phyloP scores from a whole-genome alignment of 352 stramenopile genomes.

The Blastocystis sp. region DNA sequence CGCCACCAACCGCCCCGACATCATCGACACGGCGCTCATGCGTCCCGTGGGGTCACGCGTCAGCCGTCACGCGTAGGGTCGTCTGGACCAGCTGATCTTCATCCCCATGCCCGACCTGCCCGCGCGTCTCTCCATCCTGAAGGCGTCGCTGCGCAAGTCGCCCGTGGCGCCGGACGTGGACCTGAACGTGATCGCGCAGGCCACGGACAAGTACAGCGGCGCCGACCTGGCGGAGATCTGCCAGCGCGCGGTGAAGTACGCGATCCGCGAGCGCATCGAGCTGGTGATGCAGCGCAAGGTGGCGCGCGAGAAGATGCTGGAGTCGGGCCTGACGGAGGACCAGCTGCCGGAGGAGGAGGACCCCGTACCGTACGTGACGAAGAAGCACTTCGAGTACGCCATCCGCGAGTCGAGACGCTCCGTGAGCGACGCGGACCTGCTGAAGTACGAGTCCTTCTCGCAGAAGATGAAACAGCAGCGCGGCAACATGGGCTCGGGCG shows the following conservation, averaged over 20 bases:
- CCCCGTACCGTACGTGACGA: conserved; percentile 79
- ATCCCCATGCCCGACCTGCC: conserved; percentile 96
- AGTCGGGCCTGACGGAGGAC: conserved; percentile 75
- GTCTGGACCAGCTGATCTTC: conserved; percentile 78
- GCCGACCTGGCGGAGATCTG: conserved; percentile 99
- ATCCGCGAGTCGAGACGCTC: conserved; percentile 92
- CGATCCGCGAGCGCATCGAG: conserved; percentile 97
- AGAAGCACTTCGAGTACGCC: conserved; percentile 93
- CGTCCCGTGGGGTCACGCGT: conserved; percentile 80
- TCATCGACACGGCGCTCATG: conserved; percentile 95
- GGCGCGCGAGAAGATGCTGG: conserved; percentile 75
- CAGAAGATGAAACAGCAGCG: conserved; percentile 90
- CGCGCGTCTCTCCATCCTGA: conserved; percentile 89
- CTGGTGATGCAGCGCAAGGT: conserved; percentile 93
- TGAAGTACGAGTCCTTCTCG: conserved; percentile 87
- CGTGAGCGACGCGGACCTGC: conserved; percentile 93
- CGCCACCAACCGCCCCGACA: conserved; percentile 89
- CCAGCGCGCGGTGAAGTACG: conserved; percentile 95
- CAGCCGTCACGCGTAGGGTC: conserved; percentile 26
- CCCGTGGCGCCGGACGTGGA: conserved; percentile 95
- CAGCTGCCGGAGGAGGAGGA: conserved; percentile 85
- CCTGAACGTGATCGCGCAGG: conserved; percentile 88
- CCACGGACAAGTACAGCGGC: conserved; percentile 98
- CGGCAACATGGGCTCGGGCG: conserved; percentile 87
- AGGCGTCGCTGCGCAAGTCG: conserved; percentile 91